phyloP scores from a whole-genome alignment of 2,329 filamentous ascomycete species.

The Davidsoniella australis region DNA sequence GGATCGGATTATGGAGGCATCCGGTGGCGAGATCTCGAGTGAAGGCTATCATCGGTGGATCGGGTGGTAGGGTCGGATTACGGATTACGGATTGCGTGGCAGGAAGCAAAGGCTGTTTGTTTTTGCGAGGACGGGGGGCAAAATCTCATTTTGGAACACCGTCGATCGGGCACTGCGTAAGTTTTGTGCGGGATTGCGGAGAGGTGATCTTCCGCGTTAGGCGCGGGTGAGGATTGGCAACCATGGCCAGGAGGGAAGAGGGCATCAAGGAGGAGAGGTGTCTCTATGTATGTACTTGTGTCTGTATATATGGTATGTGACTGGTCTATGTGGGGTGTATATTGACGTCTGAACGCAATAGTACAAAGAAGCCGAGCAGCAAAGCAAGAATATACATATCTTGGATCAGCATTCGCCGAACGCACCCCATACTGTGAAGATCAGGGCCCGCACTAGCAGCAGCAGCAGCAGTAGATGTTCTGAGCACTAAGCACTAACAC shows the following conservation, averaged over 20 bases:
- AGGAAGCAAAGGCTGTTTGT: no score
- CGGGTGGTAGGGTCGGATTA: not conserved
- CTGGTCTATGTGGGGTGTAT: no score
- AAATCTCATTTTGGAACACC: not conserved
- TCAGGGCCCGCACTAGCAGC: no score
- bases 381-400: no score
- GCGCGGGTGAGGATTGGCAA: not conserved
- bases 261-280: not conserved
- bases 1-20: not conserved
- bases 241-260: not conserved
- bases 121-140: not conserved
- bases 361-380: no score
- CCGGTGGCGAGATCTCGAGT: conserved; percentile 1
- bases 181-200: not conserved
- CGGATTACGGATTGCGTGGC: not conserved
- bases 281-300: not conserved
- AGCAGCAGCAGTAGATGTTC: no score
- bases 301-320: not conserved
- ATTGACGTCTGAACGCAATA: no score
- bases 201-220: not conserved
- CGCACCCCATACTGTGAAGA: no score
- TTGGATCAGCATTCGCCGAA: no score
- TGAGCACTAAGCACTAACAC: no score
- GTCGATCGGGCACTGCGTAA: no score
- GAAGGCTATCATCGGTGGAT: conserved; percentile 2